Conservation (phyloP, 129 eudicot species). For the Arctium minus region DNA sequence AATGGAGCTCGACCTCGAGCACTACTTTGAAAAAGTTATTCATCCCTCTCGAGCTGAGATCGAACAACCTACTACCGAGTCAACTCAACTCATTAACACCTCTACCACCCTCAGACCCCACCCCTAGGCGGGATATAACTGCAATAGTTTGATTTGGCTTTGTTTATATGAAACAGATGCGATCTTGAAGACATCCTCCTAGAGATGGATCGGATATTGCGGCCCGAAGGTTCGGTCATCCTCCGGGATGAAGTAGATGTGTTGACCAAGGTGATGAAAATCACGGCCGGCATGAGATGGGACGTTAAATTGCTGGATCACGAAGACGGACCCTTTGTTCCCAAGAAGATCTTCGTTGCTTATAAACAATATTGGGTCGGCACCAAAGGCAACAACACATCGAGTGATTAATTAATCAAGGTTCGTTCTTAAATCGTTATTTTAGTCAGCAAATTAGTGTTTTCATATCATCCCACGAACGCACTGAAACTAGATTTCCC, state of each 20-base stretch:
- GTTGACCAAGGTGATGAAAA: conserved; percentile 66
- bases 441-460: conserved; percentile 15
- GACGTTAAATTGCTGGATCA: conserved; percentile 74
- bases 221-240: conserved; percentile 87
- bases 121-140: too few relatives aligned
- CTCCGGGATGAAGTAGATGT: conserved; percentile 79
- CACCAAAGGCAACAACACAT: conserved; percentile 44
- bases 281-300: conserved; percentile 90
- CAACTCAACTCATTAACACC: too few relatives aligned
- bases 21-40: too few relatives aligned
- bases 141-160: too few relatives aligned
- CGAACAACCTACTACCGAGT: too few relatives aligned
- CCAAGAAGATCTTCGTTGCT: conserved; percentile 74
- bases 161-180: conserved; percentile 48
- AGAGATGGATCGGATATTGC: conserved; percentile 90
- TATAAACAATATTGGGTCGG: conserved; percentile 80
- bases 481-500: conserved; percentile 1
- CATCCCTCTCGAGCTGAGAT: too few relatives aligned
- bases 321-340: conserved; percentile 87
- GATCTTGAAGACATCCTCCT: conserved; percentile 79
- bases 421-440: background rate
- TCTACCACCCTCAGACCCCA: too few relatives aligned
- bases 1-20: too few relatives aligned
- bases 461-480: conserved; percentile 9
- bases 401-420: conserved; percentile 34